Conservation (phyloP, 192 early-diverging fungal species). For the Podila minutissima region DNA sequence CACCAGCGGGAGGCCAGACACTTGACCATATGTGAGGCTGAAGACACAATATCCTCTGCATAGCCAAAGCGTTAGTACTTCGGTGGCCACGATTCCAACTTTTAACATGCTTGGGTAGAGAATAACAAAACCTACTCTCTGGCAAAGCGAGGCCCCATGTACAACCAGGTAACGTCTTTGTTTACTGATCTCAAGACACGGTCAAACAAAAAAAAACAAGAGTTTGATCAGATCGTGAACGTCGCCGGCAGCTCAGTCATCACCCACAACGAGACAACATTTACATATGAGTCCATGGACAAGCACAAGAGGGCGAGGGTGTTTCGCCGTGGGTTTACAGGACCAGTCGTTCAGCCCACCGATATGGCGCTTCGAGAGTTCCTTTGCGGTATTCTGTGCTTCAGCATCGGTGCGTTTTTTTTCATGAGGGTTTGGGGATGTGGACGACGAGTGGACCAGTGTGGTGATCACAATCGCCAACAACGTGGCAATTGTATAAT, state of each 20-base stretch:
- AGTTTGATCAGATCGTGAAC: not conserved
- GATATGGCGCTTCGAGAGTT: too few relatives aligned
- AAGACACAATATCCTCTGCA: slow-evolving; percentile 5
- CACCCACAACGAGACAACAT: not conserved
- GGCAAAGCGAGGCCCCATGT: too few relatives aligned
- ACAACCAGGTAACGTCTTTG: too few relatives aligned
- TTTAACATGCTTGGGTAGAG: not conserved
- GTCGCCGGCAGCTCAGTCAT: not conserved
- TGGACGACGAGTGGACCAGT: too few relatives aligned
- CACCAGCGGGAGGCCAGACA: not conserved
- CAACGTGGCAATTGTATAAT: too few relatives aligned
- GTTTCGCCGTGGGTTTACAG: slow-evolving; percentile 5
- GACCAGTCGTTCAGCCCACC: slow-evolving; percentile 10
- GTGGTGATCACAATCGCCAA: too few relatives aligned
- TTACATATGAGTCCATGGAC: slow-evolving; percentile 32
- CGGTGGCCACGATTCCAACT: not conserved
- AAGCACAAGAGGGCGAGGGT: slow-evolving; percentile 9
- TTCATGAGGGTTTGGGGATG: too few relatives aligned
- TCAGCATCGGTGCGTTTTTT: too few relatives aligned
- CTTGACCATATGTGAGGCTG: slow-evolving; percentile 12
- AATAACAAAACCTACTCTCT: not conserved
- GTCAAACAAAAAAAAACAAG: not conserved
- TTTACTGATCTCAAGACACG: too few relatives aligned
- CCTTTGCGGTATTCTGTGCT: too few relatives aligned
- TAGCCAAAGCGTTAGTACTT: not conserved